These are phyloP conservation scores for Rhynchosporium agropyri DNA, from an alignment of 2,329 filamentous ascomycete species.

Conservation along the genomic window DNA sequence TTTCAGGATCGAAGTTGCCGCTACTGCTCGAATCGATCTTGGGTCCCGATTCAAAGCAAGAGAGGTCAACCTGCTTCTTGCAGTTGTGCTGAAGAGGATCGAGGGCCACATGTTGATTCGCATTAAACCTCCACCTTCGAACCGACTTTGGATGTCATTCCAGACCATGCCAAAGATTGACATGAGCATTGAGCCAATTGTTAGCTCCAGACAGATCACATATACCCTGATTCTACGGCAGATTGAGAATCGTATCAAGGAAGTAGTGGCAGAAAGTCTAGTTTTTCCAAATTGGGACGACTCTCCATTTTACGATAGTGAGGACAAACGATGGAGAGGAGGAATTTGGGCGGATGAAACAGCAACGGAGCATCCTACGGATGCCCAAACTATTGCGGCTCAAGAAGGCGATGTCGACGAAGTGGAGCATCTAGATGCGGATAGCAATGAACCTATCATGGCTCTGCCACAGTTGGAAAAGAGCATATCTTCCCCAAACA, in stretches of 20 bases:
- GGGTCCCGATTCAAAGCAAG: slow-evolving; percentile 85
- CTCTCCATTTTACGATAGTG: slow-evolving; percentile 83
- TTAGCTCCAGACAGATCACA: slow-evolving; percentile 93
- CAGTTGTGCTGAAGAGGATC: slow-evolving; percentile 80
- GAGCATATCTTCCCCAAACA: slow-evolving; percentile 53
- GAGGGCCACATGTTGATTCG: slow-evolving; percentile 84
- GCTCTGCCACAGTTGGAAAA: slow-evolving; percentile 55
- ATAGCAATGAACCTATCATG: slow-evolving; percentile 44
- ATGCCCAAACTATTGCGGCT: slow-evolving; percentile 46
- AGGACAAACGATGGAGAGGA: slow-evolving; percentile 76
- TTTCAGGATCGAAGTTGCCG: slow-evolving; percentile 85
- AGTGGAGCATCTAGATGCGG: slow-evolving; percentile 39
- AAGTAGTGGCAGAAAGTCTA: slow-evolving; percentile 88
- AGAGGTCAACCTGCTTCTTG: slow-evolving; percentile 86
- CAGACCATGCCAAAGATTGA: slow-evolving; percentile 93
- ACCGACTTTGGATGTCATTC: slow-evolving; percentile 94
- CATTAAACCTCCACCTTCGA: slow-evolving; percentile 93
- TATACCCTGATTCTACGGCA: slow-evolving; percentile 89
- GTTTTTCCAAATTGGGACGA: slow-evolving; percentile 97
- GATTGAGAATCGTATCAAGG: slow-evolving; percentile 93
- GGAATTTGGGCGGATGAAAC: slow-evolving; percentile 73
- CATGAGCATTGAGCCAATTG: slow-evolving; percentile 91
- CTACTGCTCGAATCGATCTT: slow-evolving; percentile 90
- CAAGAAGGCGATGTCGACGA: slow-evolving; percentile 53
- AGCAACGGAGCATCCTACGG: slow-evolving; percentile 46